Conservation (phyloP, 192 early-diverging fungal genomes). For the Rhizophagus sp. region DNA sequence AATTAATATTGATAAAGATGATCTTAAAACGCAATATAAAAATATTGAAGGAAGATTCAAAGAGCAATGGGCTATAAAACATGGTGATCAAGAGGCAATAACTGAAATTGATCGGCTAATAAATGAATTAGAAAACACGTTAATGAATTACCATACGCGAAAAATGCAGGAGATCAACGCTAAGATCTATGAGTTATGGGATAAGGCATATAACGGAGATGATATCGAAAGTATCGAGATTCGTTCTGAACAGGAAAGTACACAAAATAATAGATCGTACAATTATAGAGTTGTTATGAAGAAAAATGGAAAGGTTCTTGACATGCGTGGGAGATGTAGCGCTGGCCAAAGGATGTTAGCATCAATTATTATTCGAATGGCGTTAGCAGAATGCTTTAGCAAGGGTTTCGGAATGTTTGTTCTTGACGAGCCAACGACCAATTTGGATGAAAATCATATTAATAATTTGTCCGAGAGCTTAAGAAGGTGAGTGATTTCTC, state of each 20-base stretch:
- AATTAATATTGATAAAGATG: constrained; percentile 50
- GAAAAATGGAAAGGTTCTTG: constrained; percentile 77
- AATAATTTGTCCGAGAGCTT: constrained; percentile 82
- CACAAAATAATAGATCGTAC: constrained; percentile 71
- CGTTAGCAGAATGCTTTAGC: constrained; percentile 94
- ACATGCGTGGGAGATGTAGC: constrained; percentile 94
- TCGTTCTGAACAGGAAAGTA: constrained; percentile 79
- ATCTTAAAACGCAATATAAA: constrained; percentile 74
- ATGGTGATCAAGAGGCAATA: constrained; percentile 76
- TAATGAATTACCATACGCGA: constrained; percentile 87
- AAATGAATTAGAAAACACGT: constrained; percentile 82
- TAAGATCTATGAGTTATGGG: constrained; percentile 95
- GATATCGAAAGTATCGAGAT: constrained; percentile 99
- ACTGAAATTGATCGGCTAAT: constrained; percentile 83
- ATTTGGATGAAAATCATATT: constrained; percentile 89
- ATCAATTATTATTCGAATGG: constrained; percentile 93
- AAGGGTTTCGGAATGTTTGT: constrained; percentile 91
- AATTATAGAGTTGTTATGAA: constrained; percentile 96
- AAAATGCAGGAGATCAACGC: constrained; percentile 99
- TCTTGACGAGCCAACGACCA: constrained; percentile 97
- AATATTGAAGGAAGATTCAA: constrained; percentile 73
- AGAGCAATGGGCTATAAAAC: constrained; percentile 63
- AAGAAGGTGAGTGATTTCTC: constrained; percentile 52
- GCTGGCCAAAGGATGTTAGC: constrained; percentile 98
- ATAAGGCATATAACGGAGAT: constrained; percentile 91